phyloP scores from a whole-genome alignment of 345 rosid genomes.

The Brassica carinata region DNA sequence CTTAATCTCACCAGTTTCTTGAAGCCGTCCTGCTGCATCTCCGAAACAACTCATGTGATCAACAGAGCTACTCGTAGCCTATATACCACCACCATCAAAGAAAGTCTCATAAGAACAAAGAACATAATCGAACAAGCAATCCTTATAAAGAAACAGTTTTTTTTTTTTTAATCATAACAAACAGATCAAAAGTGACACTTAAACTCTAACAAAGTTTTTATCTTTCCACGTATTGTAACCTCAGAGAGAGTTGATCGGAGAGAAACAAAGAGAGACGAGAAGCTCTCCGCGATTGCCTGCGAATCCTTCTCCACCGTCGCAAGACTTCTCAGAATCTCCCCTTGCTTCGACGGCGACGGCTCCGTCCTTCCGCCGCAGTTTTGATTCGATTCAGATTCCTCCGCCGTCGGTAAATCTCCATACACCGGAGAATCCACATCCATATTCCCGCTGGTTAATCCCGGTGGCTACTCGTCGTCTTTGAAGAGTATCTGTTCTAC shows the following conservation, averaged over 20 bases:
- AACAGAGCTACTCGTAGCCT: constrained; percentile 71
- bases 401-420: not conserved
- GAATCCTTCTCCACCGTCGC: constrained; percentile 88
- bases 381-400: not conserved
- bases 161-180: not conserved
- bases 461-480: not conserved
- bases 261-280: constrained; percentile 76
- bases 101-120: constrained; percentile 5
- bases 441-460: constrained; percentile 28
- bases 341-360: constrained; percentile 41
- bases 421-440: constrained; percentile 25
- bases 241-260: constrained; percentile 82
- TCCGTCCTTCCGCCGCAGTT: constrained; percentile 26
- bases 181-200: not conserved
- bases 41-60: constrained; percentile 88
- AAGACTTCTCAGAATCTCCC: constrained; percentile 63
- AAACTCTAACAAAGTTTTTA: not conserved
- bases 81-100: constrained; percentile 12
- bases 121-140: not conserved
- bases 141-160: not conserved
- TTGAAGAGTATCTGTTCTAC: not conserved
- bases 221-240: constrained; percentile 43
- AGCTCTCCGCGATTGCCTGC: constrained; percentile 78
- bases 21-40: constrained; percentile 79
- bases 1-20: constrained; percentile 58